Conservation (phyloP, 208 protist species). For the Trypanosoma cruzi region DNA sequence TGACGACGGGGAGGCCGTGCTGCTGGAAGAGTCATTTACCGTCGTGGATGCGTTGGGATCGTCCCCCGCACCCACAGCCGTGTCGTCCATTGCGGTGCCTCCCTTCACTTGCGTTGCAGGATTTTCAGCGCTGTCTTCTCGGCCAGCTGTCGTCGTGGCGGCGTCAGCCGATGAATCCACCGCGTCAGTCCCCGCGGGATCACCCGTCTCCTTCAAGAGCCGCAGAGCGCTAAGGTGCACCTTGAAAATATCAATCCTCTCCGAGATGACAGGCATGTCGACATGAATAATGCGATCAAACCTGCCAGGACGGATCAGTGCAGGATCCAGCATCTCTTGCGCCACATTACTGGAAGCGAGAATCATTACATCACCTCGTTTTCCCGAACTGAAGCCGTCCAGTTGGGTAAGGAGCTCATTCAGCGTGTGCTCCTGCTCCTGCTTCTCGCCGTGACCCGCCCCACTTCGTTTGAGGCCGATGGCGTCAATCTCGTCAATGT, state of each 20-base stretch:
- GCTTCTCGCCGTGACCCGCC: constrained; percentile 74
- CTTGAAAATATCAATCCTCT: constrained; percentile 96
- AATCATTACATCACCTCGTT: constrained; percentile 90
- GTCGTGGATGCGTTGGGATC: not conserved
- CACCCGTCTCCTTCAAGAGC: constrained; percentile 33
- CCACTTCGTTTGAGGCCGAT: constrained; percentile 89
- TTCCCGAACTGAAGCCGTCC: constrained; percentile 92
- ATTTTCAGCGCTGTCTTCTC: not conserved
- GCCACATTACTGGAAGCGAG: constrained; percentile 96
- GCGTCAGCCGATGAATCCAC: not conserved
- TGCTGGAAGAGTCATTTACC: not conserved
- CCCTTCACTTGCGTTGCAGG: too few species aligned
- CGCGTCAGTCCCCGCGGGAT: not conserved
- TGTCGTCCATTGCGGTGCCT: not conserved
- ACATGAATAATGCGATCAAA: constrained; percentile 96
- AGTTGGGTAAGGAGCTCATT: constrained; percentile 98
- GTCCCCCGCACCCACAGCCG: not conserved
- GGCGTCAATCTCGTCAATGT: constrained; percentile 99
- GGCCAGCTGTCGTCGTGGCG: not conserved
- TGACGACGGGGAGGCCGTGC: not conserved
- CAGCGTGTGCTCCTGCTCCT: constrained; percentile 97
- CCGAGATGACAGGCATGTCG: constrained; percentile 91
- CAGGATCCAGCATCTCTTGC: constrained; percentile 92
- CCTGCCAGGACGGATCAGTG: constrained; percentile 90
- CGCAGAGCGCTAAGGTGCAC: constrained; percentile 91